Evolutionary conservation across 345 rosid genomes (phyloP), one percentile per base, ranked within the genome.

Genomic region (Streptanthus diversifolius): DNA sequence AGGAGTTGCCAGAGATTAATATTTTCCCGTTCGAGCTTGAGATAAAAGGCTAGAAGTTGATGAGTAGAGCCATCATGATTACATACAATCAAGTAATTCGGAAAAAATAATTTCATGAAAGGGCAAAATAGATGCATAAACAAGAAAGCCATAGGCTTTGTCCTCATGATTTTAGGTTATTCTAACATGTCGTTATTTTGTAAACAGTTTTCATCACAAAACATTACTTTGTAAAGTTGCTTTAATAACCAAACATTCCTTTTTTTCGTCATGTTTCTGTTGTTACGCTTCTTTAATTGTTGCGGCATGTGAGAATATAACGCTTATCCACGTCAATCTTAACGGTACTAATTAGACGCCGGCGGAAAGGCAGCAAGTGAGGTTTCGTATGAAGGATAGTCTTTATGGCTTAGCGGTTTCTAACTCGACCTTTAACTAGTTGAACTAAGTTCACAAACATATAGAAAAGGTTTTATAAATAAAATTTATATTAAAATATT

Each of bases 251-350:
- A 39, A 7, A 1, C 25, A 24, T 24, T 24, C 25, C 25, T 24
- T 24, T 1, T 24, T 24, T 24, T 24, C 2, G 1, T 24, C 1
- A 24, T 24, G 25, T 3, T 24, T 3, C 25, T 24, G 25, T 24
- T 24, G 25, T n/a, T n/a, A n/a, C n/a, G n/a, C n/a, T n/a, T n/a
- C n/a, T n/a, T n/a, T n/a, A n/a, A n/a, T n/a, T n/a, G n/a, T 33
- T 13, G 80, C 58, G 1, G 71, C 89, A 3, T 88, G 93, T 53
- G 78, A 82, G 55, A 74, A 85, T 12, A 57, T 86, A 49, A 48
- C 49, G 21, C 49, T 88, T 3, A 6, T 24, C 11, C 70, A 70
- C 72, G 30, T 84, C 5, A 25, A 71, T n/a, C 75, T 88, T 70
- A 70, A 60, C 24, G 0, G 33, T 41, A 66, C 53, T 21, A 3